phyloP scores from a whole-genome alignment of 371 early-diverging fungal genomes.

The Amoeboaphelidium protococcarum region DNA sequence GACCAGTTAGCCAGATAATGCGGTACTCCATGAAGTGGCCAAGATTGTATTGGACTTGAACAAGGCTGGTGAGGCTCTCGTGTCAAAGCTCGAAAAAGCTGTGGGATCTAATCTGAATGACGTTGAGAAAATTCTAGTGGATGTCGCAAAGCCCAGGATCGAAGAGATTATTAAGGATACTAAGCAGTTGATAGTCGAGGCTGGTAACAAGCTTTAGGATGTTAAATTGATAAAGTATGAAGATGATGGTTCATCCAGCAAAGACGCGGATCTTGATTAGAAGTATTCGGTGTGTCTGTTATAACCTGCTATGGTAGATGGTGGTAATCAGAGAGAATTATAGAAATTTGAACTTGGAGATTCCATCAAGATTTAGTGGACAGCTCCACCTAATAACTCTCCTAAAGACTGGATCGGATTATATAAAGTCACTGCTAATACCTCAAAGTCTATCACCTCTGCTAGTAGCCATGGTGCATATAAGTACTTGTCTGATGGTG shows the following conservation, averaged over 20 bases:
- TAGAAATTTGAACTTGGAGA: too few relatives aligned
- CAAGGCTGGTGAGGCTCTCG: neutral
- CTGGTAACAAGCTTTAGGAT: neutral
- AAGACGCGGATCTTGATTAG: too few relatives aligned
- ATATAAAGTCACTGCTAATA: neutral
- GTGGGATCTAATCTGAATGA: neutral
- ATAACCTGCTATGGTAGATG: too few relatives aligned
- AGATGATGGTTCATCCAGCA: too few relatives aligned
- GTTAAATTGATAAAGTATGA: too few relatives aligned
- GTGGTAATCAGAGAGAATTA: too few relatives aligned
- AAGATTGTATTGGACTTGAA: too few relatives aligned
- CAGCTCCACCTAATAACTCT: too few relatives aligned
- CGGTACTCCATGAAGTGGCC: too few relatives aligned
- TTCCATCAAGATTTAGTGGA: too few relatives aligned
- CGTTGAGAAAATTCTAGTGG: neutral
- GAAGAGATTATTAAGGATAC: neutral
- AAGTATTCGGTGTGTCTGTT: too few relatives aligned
- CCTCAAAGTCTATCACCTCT: neutral
- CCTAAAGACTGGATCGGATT: neutral
- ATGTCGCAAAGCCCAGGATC: neutral
- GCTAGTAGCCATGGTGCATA: neutral
- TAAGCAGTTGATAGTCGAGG: neutral
- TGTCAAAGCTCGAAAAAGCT: neutral
- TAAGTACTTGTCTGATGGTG: neutral
- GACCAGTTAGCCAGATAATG: too few relatives aligned